Evolutionary conservation across 805 yeast genomes (phyloP), one percentile per base, ranked within the genome.

Genomic region (Wickerhamomyces bisporus): DNA sequence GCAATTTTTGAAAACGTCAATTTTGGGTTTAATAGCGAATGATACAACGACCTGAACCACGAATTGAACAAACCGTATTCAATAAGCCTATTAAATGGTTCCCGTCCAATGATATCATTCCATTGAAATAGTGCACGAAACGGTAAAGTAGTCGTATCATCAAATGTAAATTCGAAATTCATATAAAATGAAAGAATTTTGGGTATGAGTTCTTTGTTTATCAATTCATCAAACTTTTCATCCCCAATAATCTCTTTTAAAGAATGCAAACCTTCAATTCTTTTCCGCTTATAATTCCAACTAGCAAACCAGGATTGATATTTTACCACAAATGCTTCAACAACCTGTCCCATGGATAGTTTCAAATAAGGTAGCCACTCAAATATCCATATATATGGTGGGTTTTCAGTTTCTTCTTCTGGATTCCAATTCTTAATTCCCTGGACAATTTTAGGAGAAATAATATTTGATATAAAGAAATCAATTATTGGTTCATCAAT

Each of bases 351-450:
- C 17, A 40, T 29, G 13, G 41, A 39, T 7, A 36, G 25, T 3
- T 41, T 43, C 14, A 63, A 33, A 25, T 53, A 58, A 17, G 65
- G 61, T 25, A 65, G 33, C 69, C 70, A 66, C 18, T 66, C 70
- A 41, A 61, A 59, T 5, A 65, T 42, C 69, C 70, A 66, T 19
- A 44, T 26, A 26, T 44, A 48, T 7, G 58, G 57, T 0, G 52
- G 44, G 23, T 40, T 30, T 2, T 25, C 30, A 3, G 27, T 17
- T 14, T 29, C 18, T 6, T 20, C 26, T 10, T 28, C 16, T 2
- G 36, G 17, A 30, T 56, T 45, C 78, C 78, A 73, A 1, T 46
- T 43, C 4, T 52, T 41, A 6, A 75, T 52, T 0, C 58, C 62
- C 3, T 42, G 17, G 0, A 48, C 28, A 4, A 78, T 50, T 25